phyloP scores from a whole-genome alignment of 306 rosid species.

The Cicer pinnatifidum region DNA sequence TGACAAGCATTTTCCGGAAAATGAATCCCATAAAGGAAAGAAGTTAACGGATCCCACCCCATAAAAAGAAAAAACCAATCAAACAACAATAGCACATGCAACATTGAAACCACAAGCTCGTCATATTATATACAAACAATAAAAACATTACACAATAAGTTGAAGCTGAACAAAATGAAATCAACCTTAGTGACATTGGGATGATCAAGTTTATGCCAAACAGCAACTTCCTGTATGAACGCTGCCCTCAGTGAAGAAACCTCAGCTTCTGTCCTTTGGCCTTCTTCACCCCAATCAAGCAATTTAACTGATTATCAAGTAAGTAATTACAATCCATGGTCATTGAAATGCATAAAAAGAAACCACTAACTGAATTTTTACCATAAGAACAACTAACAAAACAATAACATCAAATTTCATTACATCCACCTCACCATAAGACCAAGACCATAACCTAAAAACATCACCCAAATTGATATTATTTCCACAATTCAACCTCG shows the following conservation, averaged over 20 bases:
- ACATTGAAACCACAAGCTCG: constrained; percentile 27
- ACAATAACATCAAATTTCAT: constrained; percentile 3
- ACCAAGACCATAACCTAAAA: constrained; percentile 47
- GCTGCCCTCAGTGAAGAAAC: constrained; percentile 86
- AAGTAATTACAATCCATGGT: constrained; percentile 34
- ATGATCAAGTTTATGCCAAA: constrained; percentile 98
- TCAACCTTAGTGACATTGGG: constrained; percentile 95
- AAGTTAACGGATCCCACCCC: neutral
- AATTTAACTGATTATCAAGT: constrained; percentile 68
- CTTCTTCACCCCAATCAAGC: constrained; percentile 99
- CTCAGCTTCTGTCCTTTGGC: constrained; percentile 93
- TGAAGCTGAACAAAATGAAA: constrained; percentile 38
- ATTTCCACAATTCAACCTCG: constrained; percentile 59
- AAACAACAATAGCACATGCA: constrained; percentile 25
- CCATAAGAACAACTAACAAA: constrained; percentile 35
- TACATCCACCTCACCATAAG: constrained; percentile 34
- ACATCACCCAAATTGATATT: constrained; percentile 50
- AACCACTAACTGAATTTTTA: constrained; percentile 5
- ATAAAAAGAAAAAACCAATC: neutral
- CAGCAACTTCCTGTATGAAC: constrained; percentile 95
- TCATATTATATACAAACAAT: constrained; percentile 8
- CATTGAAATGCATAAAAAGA: constrained; percentile 31
- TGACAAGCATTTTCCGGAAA: constrained; percentile 6
- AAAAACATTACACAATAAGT: neutral
- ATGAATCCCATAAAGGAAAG: constrained; percentile 9